Percentiles rank a stretch among this genome's conserved stretches.
Evolutionary conservation across 2,329 filamentous ascomycete genomes (phyloP).

Genomic region (Penicillium oxalicum): DNA sequence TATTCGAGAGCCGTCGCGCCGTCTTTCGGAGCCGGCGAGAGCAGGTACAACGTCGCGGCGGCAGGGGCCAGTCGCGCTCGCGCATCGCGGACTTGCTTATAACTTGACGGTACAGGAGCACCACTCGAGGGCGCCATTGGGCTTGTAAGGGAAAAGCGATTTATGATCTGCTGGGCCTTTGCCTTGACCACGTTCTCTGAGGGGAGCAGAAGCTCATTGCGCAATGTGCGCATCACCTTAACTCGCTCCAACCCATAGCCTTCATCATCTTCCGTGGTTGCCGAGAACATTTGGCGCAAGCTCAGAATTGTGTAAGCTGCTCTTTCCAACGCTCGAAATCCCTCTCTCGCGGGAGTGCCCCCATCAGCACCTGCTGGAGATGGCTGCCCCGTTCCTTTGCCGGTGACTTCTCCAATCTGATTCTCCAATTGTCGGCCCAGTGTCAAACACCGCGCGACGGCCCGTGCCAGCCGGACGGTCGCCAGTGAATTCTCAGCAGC

Average conservation of each 20-base stretch:
- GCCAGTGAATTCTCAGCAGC: slow-evolving; percentile 75
- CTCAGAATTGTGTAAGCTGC: slow-evolving; percentile 74
- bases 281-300: slow-evolving; percentile 65
- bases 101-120: slow-evolving; percentile 42
- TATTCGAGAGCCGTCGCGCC: slow-evolving; percentile 45
- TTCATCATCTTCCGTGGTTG: slow-evolving; percentile 64
- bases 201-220: slow-evolving; percentile 62
- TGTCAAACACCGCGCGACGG: slow-evolving; percentile 71
- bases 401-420: slow-evolving; percentile 67
- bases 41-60: slow-evolving; percentile 68
- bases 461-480: slow-evolving; percentile 68
- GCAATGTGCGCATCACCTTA: slow-evolving; percentile 64
- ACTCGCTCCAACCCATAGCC: slow-evolving; percentile 70
- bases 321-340: slow-evolving; percentile 72
- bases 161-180: slow-evolving; percentile 69
- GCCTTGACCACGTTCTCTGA: slow-evolving; percentile 68
- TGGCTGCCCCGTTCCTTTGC: slow-evolving; percentile 28
- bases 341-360: slow-evolving; percentile 49
- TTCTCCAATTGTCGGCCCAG: slow-evolving; percentile 80
- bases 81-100: slow-evolving; percentile 64
- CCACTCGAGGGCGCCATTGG: slow-evolving; percentile 23
- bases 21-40: slow-evolving; percentile 60
- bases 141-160: slow-evolving; percentile 72
- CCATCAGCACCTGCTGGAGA: slow-evolving; percentile 28
- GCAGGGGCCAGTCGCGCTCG: slow-evolving; percentile 69